A percentile compares a stretch with the other conserved stretches of the same genome.
These are phyloP conservation scores for Fusarium sp. DNA, from an alignment of 2,329 filamentous ascomycete genomes.

Conservation along the genomic window DNA sequence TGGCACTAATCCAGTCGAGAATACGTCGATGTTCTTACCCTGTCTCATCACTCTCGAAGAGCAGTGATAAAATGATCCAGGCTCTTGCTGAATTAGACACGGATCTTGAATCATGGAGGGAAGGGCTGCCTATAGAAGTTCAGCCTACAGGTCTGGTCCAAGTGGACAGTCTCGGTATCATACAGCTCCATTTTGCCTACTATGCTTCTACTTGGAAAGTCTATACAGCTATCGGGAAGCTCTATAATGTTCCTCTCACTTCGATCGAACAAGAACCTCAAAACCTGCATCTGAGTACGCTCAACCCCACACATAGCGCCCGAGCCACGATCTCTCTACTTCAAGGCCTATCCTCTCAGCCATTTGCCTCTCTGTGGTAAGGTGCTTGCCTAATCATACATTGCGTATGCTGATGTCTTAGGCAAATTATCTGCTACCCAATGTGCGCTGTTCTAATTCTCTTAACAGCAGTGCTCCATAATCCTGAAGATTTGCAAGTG, in stretches of 20 bases:
- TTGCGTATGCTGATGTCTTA: accelerated
- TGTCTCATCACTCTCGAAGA: background rate
- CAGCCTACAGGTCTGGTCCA: background rate
- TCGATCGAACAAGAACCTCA: accelerated
- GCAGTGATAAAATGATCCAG: background rate
- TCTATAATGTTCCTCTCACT: background rate
- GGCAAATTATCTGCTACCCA: background rate
- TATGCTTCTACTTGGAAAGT: background rate
- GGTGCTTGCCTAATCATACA: accelerated
- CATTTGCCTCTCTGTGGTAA: background rate
- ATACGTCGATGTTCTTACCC: accelerated
- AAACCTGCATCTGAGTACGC: background rate
- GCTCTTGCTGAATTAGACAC: background rate
- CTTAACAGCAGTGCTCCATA: accelerated
- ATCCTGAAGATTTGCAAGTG: accelerated
- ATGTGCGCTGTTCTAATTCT: background rate
- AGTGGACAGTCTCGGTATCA: background rate
- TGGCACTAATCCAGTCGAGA: background rate
- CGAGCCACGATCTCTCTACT: background rate
- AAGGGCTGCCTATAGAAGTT: background rate
- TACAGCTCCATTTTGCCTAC: background rate
- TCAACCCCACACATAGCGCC: background rate
- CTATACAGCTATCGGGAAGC: background rate
- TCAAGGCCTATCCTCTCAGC: background rate
- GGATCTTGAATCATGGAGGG: background rate